Conservation (phyloP, 768 basidiomycete genomes). For the Kwoniella dejecticola region DNA sequence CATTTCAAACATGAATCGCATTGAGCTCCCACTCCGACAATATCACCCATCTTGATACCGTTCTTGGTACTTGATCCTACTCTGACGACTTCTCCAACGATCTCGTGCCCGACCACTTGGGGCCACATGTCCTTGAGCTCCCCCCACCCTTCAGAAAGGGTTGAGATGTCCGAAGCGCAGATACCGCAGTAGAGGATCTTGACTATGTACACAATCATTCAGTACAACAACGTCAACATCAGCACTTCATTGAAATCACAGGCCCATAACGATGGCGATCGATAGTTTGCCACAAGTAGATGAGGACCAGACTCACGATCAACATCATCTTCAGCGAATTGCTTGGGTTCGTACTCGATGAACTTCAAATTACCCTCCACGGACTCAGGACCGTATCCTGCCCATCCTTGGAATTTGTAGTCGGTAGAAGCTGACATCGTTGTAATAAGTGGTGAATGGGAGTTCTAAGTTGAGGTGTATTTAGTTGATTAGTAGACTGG, state of each 20-base stretch:
- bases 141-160: conserved; percentile 58
- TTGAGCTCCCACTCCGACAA: conserved; percentile 63
- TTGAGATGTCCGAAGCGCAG: conserved; percentile 64
- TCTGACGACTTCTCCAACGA: conserved; percentile 53
- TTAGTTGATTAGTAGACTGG: too few relatives aligned
- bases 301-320: conserved; percentile 55
- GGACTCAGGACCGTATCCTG: conserved; percentile 40
- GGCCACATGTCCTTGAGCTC: conserved; percentile 33
- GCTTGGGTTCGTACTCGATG: conserved; percentile 62
- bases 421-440: conserved; percentile 16
- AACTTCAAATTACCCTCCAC: conserved; percentile 48
- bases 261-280: too few relatives aligned
- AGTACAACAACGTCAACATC: too few relatives aligned
- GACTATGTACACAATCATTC: too few relatives aligned
- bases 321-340: conserved; percentile 62
- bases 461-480: too few relatives aligned
- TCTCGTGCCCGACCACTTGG: conserved; percentile 61
- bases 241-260: too few relatives aligned
- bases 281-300: too few relatives aligned
- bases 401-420: conserved; percentile 52
- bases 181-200: conserved; percentile 52
- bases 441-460: too few relatives aligned
- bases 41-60: conserved; percentile 62
- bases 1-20: conserved; percentile 63
- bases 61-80: conserved; percentile 63